Evolutionary conservation across 2,329 filamentous ascomycete species (phyloP).

Genomic region (Pseudocercospora musae): DNA sequence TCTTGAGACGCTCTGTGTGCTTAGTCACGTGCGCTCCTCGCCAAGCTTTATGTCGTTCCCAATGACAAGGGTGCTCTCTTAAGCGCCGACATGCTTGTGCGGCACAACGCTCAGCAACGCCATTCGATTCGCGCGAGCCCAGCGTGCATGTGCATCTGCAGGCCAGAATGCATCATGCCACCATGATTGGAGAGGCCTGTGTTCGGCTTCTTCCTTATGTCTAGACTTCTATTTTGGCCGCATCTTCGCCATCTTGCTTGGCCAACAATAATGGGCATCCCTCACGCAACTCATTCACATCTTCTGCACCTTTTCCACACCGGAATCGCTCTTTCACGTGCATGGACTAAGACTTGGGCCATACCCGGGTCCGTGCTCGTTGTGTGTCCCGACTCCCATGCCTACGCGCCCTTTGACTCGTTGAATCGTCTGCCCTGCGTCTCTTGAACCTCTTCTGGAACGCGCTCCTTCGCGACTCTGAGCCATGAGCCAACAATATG

Average conservation of each 20-base stretch:
- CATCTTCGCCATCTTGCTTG: too few relatives aligned
- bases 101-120: background rate
- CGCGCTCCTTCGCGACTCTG: constrained; percentile 21
- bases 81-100: background rate
- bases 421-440: constrained; percentile 13
- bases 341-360: constrained; percentile 8
- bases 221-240: constrained; percentile 15
- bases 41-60: background rate
- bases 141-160: background rate
- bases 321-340: constrained; percentile 10
- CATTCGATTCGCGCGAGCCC: background rate
- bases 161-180: background rate
- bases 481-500: constrained; percentile 34
- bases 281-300: constrained; percentile 5
- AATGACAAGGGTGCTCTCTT: background rate
- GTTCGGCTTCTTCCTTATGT: background rate
- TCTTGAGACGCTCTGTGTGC: too few relatives aligned
- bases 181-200: background rate
- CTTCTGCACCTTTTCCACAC: constrained; percentile 9
- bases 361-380: constrained; percentile 11
- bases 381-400: constrained; percentile 9
- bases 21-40: background rate
- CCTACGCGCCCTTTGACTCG: constrained; percentile 26
- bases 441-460: constrained; percentile 17
- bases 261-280: constrained; percentile 16